Evolutionary conservation across 495 filamentous ascomycete genomes (phyloP), one percentile per base, ranked within the genome.

Genomic region (Parmelia sp.): DNA sequence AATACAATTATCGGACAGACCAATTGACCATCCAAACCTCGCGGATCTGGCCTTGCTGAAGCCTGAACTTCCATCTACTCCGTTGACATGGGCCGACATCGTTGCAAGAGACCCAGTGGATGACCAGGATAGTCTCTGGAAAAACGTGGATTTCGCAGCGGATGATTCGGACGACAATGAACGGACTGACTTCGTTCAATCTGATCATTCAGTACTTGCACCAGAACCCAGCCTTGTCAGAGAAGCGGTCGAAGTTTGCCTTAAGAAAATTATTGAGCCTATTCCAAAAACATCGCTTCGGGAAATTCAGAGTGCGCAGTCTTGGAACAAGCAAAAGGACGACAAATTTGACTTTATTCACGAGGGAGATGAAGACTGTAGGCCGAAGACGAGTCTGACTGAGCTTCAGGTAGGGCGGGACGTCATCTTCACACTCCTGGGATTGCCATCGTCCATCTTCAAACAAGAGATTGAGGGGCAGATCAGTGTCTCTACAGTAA

Each of bases 1-100:
- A 1, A 78, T 96, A 12, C 81, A 89, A 60, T 84, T 98, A 7
- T 92, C 94, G 1, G 86, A 97, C 69, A 81, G 88, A 63, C 94
- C 94, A 7, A 80, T 85, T 15, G 79, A 86, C 63, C 85, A 90
- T 35, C 82, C 90, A 2, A 83, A 78, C 0, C 73, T 92, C 33
- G 78, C 79, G 44, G 81, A 84, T 66, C 77, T 94, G n/a, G 79
- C 74, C 4, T 59, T 66, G 15, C 71, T 87, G 4, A 76, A 76
- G 53, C 71, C 77, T 25, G 70, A 79, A 21, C 73, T 79, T 23
- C 68, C 76, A 21, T 74, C 72, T 9, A 77, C 79, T 17, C 64
- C 78, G 4, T 71, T 94, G 37, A 88, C 81, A 23, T 96, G 91
- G 91, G 78, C 81, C 36, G 86, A 93, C 37, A 83, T 96, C 42